phyloP scores from a whole-genome alignment of 139 green algal species.

The Coelastrella sp. region DNA sequence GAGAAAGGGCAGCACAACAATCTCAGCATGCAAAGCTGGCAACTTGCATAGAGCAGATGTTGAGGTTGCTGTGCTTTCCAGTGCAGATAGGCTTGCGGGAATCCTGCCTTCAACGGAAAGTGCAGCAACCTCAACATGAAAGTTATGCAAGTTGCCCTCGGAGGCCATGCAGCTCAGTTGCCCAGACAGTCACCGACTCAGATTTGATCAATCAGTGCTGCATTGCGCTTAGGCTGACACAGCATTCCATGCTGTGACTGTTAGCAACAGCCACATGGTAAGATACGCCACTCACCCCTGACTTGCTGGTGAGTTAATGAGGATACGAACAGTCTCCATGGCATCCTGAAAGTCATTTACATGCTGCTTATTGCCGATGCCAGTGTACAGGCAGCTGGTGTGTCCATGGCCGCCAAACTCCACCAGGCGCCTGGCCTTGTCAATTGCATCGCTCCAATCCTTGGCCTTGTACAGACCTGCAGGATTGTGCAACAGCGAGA shows the following conservation, averaged over 20 bases:
- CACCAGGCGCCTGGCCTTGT: constrained; percentile 63
- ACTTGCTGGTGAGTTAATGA: constrained; percentile 75
- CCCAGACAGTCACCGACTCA: no score
- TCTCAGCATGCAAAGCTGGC: no score
- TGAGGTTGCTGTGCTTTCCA: no score
- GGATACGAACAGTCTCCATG: constrained; percentile 75
- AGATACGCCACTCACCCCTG: constrained; percentile 45
- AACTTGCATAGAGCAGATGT: background rate
- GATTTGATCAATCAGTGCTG: no score
- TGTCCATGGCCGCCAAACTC: constrained; percentile 67
- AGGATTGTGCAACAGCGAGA: background rate
- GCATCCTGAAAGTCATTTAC: constrained; percentile 56
- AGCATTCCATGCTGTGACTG: background rate
- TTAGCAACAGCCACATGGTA: background rate
- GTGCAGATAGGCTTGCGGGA: no score
- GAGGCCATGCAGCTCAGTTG: no score
- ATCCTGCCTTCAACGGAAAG: no score
- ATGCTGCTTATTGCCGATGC: constrained; percentile 65
- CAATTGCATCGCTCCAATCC: constrained; percentile 58
- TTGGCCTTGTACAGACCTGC: constrained; percentile 50
- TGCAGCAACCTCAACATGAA: no score
- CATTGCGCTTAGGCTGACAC: background rate
- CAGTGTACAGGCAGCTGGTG: constrained; percentile 74
- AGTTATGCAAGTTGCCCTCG: no score
- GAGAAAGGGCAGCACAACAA: no score